These are phyloP conservation scores for Amphichorda felina DNA, from an alignment of 2,329 filamentous ascomycete genomes.

Conservation along the genomic window DNA sequence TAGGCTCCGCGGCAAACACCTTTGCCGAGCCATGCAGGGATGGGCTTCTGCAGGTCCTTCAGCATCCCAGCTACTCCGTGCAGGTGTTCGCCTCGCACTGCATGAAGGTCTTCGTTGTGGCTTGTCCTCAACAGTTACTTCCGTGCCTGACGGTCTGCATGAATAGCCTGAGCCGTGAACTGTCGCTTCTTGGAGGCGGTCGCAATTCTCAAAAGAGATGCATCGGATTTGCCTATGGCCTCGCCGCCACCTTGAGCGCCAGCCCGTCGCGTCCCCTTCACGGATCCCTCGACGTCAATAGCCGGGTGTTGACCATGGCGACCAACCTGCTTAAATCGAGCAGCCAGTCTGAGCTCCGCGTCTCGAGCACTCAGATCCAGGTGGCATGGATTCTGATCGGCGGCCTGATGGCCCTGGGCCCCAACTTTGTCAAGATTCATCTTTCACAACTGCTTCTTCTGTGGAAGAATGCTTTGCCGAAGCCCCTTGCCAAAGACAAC, in stretches of 20 bases:
- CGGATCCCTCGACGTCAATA: conserved; percentile 91
- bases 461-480: conserved; percentile 96
- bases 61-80: conserved; percentile 93
- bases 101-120: conserved; percentile 75
- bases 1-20: conserved; percentile 70
- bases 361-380: conserved; percentile 90
- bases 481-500: conserved; percentile 87
- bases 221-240: conserved; percentile 80
- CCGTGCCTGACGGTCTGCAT: conserved; percentile 90
- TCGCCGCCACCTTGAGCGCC: conserved; percentile 83
- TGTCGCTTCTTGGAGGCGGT: conserved; percentile 62
- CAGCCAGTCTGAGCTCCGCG: conserved; percentile 77
- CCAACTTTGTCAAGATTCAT: conserved; percentile 98
- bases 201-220: conserved; percentile 74
- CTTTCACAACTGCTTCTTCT: conserved; percentile 83
- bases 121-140: conserved; percentile 83
- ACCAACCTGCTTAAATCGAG: conserved; percentile 88
- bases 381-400: conserved; percentile 97
- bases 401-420: conserved; percentile 88
- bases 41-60: conserved; percentile 75
- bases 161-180: conserved; percentile 84
- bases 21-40: conserved; percentile 81
- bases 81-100: conserved; percentile 84
- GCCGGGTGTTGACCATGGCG: conserved; percentile 79
- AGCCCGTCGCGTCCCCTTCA: conserved; percentile 82